Percentiles rank a stretch among this genome's conserved stretches.
Evolutionary conservation across 2,329 filamentous ascomycete species (phyloP).

Genomic region (Pseudopyricularia cyperi): DNA sequence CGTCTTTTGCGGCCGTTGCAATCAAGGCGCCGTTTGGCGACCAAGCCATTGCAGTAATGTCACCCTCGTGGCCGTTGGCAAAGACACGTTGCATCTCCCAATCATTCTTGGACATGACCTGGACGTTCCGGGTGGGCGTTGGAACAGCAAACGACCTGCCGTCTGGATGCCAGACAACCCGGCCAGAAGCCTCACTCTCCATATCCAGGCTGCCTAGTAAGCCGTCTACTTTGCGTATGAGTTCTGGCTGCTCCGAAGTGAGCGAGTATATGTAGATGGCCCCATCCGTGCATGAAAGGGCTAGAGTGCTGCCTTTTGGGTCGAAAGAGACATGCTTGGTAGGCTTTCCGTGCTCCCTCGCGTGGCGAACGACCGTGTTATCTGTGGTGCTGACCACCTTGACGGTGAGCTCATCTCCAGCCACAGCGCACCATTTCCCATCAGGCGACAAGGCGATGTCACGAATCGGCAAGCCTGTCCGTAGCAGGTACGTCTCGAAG

Average conservation of each 20-base stretch:
- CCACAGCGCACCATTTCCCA: constrained; percentile 78
- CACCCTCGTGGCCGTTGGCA: constrained; percentile 63
- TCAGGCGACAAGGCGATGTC: constrained; percentile 76
- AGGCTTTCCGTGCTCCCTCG: constrained; percentile 75
- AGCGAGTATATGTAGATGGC: constrained; percentile 83
- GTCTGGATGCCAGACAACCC: constrained; percentile 84
- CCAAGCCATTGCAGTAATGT: constrained; percentile 83
- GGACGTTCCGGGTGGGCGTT: constrained; percentile 69
- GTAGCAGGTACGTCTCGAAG: constrained; percentile 71
- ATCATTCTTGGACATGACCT: constrained; percentile 76
- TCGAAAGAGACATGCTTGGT: constrained; percentile 90
- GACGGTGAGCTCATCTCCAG: constrained; percentile 89
- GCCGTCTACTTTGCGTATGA: constrained; percentile 75
- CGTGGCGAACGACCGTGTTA: constrained; percentile 59
- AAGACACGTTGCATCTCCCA: constrained; percentile 82
- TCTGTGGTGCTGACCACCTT: constrained; percentile 78
- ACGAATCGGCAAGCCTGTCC: constrained; percentile 74
- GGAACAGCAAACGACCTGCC: constrained; percentile 80
- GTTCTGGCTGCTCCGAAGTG: constrained; percentile 61
- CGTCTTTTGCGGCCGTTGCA: constrained; percentile 54
- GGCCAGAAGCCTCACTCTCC: constrained; percentile 63
- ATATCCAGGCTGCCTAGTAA: constrained; percentile 68
- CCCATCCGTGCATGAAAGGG: constrained; percentile 80
- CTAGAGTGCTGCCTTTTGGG: constrained; percentile 58
- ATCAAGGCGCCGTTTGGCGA: constrained; percentile 88